A percentile compares a stretch with the other conserved stretches of the same genome.
phyloP scores from a whole-genome alignment of 495 filamentous ascomycete genomes.

The Trichoderma gamsii region DNA sequence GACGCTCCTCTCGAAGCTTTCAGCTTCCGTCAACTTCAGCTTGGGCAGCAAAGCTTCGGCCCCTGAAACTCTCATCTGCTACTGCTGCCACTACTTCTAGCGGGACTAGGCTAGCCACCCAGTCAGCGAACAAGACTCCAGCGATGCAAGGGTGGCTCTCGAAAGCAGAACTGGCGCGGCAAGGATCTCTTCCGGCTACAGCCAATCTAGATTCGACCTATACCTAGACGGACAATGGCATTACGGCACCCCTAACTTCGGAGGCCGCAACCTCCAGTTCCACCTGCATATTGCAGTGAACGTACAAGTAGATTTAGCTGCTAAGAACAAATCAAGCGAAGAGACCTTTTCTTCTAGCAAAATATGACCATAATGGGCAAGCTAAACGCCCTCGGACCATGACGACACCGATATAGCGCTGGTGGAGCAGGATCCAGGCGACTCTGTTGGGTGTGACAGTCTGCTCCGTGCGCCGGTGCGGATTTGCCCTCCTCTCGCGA shows the following conservation, averaged over 20 bases:
- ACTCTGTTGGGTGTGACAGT: not conserved
- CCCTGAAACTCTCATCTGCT: too few species aligned
- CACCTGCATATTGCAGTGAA: too few species aligned
- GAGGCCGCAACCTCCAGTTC: not conserved
- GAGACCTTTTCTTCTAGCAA: not conserved
- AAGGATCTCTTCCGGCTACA: not conserved
- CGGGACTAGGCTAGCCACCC: not conserved
- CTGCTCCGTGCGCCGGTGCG: not conserved
- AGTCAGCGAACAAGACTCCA: not conserved
- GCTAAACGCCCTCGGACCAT: not conserved
- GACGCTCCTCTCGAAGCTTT: not conserved
- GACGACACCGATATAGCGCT: not conserved
- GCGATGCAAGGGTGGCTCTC: conserved; percentile 4
- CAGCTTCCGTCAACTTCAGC: not conserved
- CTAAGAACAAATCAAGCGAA: not conserved
- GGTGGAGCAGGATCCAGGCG: conserved; percentile 7
- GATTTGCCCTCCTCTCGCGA: not conserved
- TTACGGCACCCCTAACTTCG: not conserved
- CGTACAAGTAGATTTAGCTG: not conserved
- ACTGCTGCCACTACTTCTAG: not conserved
- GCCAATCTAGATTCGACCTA: not conserved
- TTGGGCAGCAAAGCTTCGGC: not conserved
- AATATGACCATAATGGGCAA: not conserved
- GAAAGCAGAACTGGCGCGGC: not conserved
- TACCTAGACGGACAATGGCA: not conserved